Evolutionary conservation across 2,329 filamentous ascomycete genomes (phyloP), one percentile per base, ranked within the genome.

Genomic region (Cladosporium sp.): DNA sequence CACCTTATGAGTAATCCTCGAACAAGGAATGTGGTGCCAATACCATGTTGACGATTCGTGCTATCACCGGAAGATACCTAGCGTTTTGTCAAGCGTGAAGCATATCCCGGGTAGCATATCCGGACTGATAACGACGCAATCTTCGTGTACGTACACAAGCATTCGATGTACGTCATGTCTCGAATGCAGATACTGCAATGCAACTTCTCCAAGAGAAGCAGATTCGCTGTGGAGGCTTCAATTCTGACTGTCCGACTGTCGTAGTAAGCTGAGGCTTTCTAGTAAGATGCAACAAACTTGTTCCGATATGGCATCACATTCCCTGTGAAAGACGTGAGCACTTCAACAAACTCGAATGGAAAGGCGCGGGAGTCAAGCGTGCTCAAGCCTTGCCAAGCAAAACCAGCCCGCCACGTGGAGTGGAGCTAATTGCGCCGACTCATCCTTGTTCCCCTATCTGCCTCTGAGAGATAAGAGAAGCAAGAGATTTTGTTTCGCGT

Each of bases 311-410:
- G 24, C 18, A 21, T 44, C 7, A 21, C 6, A n/a, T 21, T 21
- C 18, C 41, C 18, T 3, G 7, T 44, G 3, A 2, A 2, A 2
- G 41, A 4, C 38, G 38, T 41, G 38, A 12, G 11, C 47, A 26
- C 3, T 26, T 14, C 3, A 51, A 11, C 47, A 11, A 5, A 28
- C 51, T 54, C 2, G 28, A 32, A 15, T 12, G 41, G 18, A 44
- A 44, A 18, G 18, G 18, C 18, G 41, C 18, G 41, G 15, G 7
- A 30, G 28, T 32, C 51, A 54, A 54, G 51, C 51, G 47, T 51
- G 21, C 26, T 51, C 47, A 51, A 51, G 47, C 51, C 26, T 54
- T 28, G 51, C 51, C 51, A 54, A 54, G 51, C 51, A 44, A 44
- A 44, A 44, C 2, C 41, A 21, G 41, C 18, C 41, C 6, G 41